Base-by-base conservation (phyloP, 2,329 filamentous ascomycete species). In the Scedosporium dehoogii region DNA sequence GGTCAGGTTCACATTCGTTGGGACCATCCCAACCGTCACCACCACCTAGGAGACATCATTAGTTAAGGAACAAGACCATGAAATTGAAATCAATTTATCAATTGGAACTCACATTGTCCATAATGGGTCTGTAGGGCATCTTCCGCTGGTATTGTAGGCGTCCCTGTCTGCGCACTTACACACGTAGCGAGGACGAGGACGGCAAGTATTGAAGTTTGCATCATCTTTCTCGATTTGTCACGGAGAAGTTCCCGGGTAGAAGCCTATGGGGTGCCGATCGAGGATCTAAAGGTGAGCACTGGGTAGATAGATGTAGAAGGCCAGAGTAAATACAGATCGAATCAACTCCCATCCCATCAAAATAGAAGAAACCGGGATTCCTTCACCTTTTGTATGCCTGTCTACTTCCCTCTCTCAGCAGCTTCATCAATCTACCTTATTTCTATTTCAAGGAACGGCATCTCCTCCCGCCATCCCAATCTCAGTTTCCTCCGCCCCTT, bases 371-470 rank as follows among this genome's bases (percentile, higher is more conserved):
- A 12, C 10, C 6, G 10, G 33, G 33, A 38, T 38, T 38, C 33
- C 10, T 38, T 38, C 33, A 38, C 33, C 33, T 38, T 38, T 38
- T 38, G 33, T 38, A 38, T 12, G 33, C 10, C 33, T 10, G 33
- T 38, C 33, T 3, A 12, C 10, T 38, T 38, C 33, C 12, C 33
- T 12, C 9, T 38, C 33, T 38, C 33, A 12, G 4, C 1, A 14
- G 10, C 33, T 38, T 38, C 51, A 14, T n/a, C 6, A 25, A 18
- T 7, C 23, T 25, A 14, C 23, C 51, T 16, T 14, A 14, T 5
- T 55, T 55, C 51, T 55, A 55, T 55, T 55, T 55, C 51, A 16
- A 55, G 51, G 23, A 48, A 55, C 51, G 51, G 51, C 21, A 55
- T 55, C 21, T 55, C 23, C 18, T 23, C 51, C 51, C 51, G 51